A percentile compares a stretch with the other conserved stretches of the same genome.
Conservation (phyloP, 2,329 filamentous ascomycete genomes). For the Plectosphaerella sp. region DNA sequence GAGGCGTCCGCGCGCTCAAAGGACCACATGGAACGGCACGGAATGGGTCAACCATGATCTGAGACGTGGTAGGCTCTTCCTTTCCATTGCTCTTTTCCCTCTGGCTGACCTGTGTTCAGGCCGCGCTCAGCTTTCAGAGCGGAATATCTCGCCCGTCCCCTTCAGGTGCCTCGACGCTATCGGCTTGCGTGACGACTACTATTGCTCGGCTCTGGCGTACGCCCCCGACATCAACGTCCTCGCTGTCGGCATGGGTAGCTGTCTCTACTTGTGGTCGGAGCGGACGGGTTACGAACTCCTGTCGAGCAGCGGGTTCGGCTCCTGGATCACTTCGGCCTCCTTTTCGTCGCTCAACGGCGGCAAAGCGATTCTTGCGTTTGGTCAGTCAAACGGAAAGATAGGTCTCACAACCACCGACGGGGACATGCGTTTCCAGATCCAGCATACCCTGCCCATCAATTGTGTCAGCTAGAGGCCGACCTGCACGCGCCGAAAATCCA, state of each 20-base stretch:
- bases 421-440: constrained; percentile 68
- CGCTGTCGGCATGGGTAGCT: constrained; percentile 75
- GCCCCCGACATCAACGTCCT: constrained; percentile 69
- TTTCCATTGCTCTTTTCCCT: background rate
- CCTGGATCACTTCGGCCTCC: constrained; percentile 76
- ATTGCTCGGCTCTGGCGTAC: constrained; percentile 88
- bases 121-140: no score
- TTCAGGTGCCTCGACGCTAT: constrained; percentile 89
- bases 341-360: constrained; percentile 79
- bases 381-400: constrained; percentile 71
- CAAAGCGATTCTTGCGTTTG: constrained; percentile 79
- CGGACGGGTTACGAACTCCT: constrained; percentile 57
- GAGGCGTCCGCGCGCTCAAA: constrained; percentile 8
- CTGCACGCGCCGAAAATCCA: constrained; percentile 45
- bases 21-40: constrained; percentile 36
- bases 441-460: constrained; percentile 68
- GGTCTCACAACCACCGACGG: constrained; percentile 74
- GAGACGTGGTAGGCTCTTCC: background rate
- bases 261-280: constrained; percentile 89
- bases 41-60: constrained; percentile 26
- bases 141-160: constrained; percentile 31
- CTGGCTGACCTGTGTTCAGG: no score
- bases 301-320: constrained; percentile 26
- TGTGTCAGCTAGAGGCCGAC: constrained; percentile 79
- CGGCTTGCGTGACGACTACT: constrained; percentile 88